Evolutionary conservation across 805 yeast genomes (phyloP).

Genomic region (Zygoascus biomembranicola): DNA sequence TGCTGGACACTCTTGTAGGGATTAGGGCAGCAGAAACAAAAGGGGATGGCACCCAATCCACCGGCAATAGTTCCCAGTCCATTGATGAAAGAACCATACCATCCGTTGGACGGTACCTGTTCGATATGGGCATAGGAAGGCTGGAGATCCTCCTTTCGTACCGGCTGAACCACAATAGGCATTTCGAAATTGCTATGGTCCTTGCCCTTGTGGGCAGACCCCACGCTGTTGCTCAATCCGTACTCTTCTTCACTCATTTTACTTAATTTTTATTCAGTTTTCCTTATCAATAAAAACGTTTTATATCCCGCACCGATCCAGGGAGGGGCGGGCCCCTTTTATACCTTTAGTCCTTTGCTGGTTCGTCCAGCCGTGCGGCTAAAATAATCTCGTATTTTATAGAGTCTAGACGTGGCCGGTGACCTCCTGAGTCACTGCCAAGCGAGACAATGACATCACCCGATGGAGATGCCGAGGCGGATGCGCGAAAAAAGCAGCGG

Average conservation of each 20-base stretch:
- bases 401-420: background rate
- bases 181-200: constrained; percentile 3
- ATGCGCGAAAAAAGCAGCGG: too few species aligned
- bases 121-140: constrained; percentile 30
- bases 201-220: background rate
- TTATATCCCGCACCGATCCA: too few species aligned
- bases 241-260: constrained; percentile 2
- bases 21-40: constrained; percentile 46
- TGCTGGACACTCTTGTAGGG: constrained; percentile 55
- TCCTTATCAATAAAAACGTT: too few species aligned
- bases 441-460: too few species aligned
- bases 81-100: constrained; percentile 29
- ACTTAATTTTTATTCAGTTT: background rate
- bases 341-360: too few species aligned
- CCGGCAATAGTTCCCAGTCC: constrained; percentile 43
- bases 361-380: background rate
- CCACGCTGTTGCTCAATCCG: background rate
- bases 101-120: constrained; percentile 29
- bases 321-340: too few species aligned
- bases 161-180: constrained; percentile 23
- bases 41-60: constrained; percentile 44
- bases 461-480: too few species aligned
- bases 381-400: background rate
- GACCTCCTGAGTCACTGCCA: background rate
- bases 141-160: constrained; percentile 21